Conservation (phyloP, 306 rosid genomes). For the Prunus kanzakura region DNA sequence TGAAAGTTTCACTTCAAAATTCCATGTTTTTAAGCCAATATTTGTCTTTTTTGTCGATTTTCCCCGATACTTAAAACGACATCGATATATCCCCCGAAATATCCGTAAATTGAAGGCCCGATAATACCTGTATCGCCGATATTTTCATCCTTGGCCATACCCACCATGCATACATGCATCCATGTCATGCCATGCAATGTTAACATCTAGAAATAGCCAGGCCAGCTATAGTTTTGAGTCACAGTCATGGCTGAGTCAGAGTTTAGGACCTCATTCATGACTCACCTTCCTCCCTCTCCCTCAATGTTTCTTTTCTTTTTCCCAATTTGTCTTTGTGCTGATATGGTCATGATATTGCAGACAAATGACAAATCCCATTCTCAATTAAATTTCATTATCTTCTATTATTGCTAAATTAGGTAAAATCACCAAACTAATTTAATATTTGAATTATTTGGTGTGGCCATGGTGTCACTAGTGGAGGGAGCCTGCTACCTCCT, state of each 20-base stretch:
- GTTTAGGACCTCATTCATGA: slow-evolving; percentile 40
- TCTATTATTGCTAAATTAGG: slow-evolving; percentile 9
- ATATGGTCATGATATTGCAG: background rate
- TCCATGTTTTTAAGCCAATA: too few species aligned
- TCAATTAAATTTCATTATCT: slow-evolving; percentile 10
- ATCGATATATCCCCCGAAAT: too few species aligned
- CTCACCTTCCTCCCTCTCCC: slow-evolving; percentile 24
- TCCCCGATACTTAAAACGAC: too few species aligned
- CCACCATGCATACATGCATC: background rate
- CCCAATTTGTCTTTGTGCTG: background rate
- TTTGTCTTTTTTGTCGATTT: too few species aligned
- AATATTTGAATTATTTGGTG: background rate
- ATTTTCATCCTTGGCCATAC: too few species aligned
- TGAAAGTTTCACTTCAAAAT: too few species aligned
- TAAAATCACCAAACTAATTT: background rate
- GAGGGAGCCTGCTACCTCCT: background rate
- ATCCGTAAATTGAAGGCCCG: too few species aligned
- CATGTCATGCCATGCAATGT: background rate
- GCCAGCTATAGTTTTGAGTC: slow-evolving; percentile 15
- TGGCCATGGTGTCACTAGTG: slow-evolving; percentile 9
- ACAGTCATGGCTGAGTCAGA: slow-evolving; percentile 57
- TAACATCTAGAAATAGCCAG: slow-evolving; percentile 11
- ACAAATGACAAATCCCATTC: slow-evolving; percentile 13
- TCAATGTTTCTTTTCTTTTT: background rate
- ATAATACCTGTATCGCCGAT: too few species aligned